These are phyloP conservation scores for Immersiporthe knoxdaviesiana DNA, from an alignment of 2,329 filamentous ascomycete species.

Conservation along the genomic window DNA sequence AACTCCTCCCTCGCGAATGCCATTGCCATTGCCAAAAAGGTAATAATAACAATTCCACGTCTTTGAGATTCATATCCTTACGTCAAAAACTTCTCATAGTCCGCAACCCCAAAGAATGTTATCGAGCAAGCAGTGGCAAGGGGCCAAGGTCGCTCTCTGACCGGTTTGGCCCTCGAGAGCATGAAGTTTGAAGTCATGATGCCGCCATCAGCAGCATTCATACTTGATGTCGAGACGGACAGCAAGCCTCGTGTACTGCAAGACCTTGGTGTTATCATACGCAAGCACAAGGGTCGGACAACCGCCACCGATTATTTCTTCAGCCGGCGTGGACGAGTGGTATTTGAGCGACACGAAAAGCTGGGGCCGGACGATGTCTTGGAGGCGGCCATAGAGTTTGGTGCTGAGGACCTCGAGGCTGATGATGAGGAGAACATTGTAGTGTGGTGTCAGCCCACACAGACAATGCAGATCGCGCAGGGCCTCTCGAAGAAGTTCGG, in stretches of 20 bases:
- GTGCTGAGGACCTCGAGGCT: conserved; percentile 72
- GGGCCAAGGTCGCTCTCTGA: conserved; percentile 80
- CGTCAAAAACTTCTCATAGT: not conserved
- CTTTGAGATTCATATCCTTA: conserved; percentile 1
- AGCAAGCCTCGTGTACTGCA: conserved; percentile 74
- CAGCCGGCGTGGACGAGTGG: conserved; percentile 74
- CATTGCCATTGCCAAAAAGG: conserved; percentile 78
- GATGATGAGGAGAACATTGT: conserved; percentile 72
- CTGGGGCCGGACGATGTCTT: conserved; percentile 74
- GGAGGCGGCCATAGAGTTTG: conserved; percentile 81
- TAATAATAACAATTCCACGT: not conserved
- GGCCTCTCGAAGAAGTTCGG: conserved; percentile 64
- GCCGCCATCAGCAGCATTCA: conserved; percentile 73
- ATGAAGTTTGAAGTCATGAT: conserved; percentile 81
- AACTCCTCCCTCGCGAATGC: conserved; percentile 78
- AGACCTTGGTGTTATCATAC: conserved; percentile 73
- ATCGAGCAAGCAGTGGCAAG: conserved; percentile 88
- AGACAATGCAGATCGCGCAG: conserved; percentile 66
- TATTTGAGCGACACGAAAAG: conserved; percentile 61
- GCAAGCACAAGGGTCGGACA: conserved; percentile 68
- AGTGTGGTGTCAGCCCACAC: conserved; percentile 69
- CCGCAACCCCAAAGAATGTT: conserved; percentile 78
- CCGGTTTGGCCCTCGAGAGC: conserved; percentile 75
- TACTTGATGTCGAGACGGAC: conserved; percentile 86
- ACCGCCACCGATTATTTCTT: conserved; percentile 86